A percentile compares a stretch with the other conserved stretches of the same genome.
Evolutionary conservation across 2,329 filamentous ascomycete genomes (phyloP).

Genomic region (Colletotrichum karsti): DNA sequence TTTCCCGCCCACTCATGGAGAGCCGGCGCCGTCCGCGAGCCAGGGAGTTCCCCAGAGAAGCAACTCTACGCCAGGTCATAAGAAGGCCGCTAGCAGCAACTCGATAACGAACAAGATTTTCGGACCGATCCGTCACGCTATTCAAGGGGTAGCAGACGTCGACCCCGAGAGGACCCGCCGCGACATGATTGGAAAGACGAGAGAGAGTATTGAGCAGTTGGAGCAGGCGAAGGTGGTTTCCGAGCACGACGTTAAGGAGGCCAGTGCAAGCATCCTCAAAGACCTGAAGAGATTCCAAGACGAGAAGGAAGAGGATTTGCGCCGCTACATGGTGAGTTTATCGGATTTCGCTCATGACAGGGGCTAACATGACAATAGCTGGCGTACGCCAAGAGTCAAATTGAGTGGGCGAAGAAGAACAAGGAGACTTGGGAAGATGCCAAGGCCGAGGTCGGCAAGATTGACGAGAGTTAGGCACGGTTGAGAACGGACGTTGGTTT

Average conservation of each 20-base stretch:
- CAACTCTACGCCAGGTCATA: constrained; percentile 63
- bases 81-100: constrained; percentile 84
- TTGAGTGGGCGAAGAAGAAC: constrained; percentile 93
- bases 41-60: constrained; percentile 72
- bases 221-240: constrained; percentile 91
- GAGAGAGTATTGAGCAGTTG: constrained; percentile 84
- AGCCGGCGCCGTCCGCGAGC: constrained; percentile 76
- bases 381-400: constrained; percentile 89
- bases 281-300: constrained; percentile 92
- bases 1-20: constrained; percentile 89
- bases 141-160: constrained; percentile 95
- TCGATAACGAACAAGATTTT: constrained; percentile 96
- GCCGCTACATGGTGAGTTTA: constrained; percentile 88
- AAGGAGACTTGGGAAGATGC: constrained; percentile 94
- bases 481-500: background rate
- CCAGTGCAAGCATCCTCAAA: constrained; percentile 85
- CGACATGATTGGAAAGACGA: constrained; percentile 95
- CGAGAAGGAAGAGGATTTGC: constrained; percentile 95
- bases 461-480: constrained; percentile 65
- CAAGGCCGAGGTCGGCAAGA: constrained; percentile 86
- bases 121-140: constrained; percentile 91
- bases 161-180: constrained; percentile 92
- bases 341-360: background rate
- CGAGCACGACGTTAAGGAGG: constrained; percentile 92
- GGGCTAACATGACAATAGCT: constrained; percentile 62